Evolutionary conservation across 2,329 filamentous ascomycete species (phyloP), one percentile per base, ranked within the genome.

Genomic region (Botryotinia convoluta): DNA sequence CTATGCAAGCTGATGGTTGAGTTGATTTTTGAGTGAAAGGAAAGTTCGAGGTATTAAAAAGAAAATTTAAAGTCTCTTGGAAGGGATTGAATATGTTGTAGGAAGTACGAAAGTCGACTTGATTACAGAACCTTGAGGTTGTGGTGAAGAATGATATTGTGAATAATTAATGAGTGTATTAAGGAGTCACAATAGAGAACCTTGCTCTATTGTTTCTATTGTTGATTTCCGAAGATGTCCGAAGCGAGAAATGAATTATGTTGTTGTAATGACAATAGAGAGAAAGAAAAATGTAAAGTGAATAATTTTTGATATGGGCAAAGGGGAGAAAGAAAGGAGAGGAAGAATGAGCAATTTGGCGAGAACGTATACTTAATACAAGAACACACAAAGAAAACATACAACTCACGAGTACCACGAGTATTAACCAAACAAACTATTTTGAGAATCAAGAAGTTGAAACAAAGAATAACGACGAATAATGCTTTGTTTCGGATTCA

Each of bases 61-160:
- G 48, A 35, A 64, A 37, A 18, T 29, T 18, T 51, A 42, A 48
- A 60, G 63, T 48, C 18, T 59, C 42, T 71, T 72, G 22, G 26
- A 57, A 57, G 35, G 14, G 26, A 20, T 57, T 42, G 32, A 26
- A 45, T 63, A 20, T 32, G 16, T n/a, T 18, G 61, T 45, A 61
- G 22, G 62, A 29, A 72, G n/a, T 57, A 69, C 61, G 3, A 69
- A 61, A 74, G 71, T 73, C 57, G 57, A 73, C 64, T 63, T 54
- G 65, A 70, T 44, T 60, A n/a, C 32, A 29, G 1, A 68, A 26
- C 2, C 22, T 18, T 35, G 26, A 69, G 37, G 39, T 26, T 44
- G 60, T 57, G n/a, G 22, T 32, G 32, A 63, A 37, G 32, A 62
- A 29, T 14, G 6, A 12, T 22, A 71, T 51, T 71, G 69, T 64